Evolutionary conservation across 2,329 filamentous ascomycete genomes (phyloP).

Genomic region (Fusarium nurragi): DNA sequence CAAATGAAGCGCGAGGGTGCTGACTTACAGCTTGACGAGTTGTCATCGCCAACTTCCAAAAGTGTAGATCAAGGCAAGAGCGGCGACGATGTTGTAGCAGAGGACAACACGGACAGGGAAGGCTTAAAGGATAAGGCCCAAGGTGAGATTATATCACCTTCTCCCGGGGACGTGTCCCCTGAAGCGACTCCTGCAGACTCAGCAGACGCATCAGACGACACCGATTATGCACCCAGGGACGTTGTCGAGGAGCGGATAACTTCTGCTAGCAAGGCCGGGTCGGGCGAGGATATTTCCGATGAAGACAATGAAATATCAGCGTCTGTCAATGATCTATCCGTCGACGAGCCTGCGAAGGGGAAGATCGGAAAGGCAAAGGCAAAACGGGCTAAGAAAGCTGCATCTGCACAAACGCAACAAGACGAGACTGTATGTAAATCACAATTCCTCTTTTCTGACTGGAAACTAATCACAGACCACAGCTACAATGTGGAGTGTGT

Average conservation of each 20-base stretch:
- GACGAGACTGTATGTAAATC: slow-evolving; percentile 49
- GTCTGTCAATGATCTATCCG: slow-evolving; percentile 36
- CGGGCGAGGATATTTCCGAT: neutral
- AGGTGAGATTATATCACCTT: neutral
- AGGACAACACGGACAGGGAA: neutral
- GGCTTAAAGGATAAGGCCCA: neutral
- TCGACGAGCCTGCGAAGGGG: slow-evolving; percentile 38
- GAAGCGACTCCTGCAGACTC: slow-evolving; percentile 14
- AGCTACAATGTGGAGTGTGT: slow-evolving; percentile 59
- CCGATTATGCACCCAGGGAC: slow-evolving; percentile 60
- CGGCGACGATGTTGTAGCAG: neutral
- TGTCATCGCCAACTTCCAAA: slow-evolving; percentile 1
- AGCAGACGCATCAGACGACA: slow-evolving; percentile 39
- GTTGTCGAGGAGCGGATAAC: slow-evolving; percentile 55
- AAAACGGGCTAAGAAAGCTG: slow-evolving; percentile 60
- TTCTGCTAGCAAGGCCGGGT: slow-evolving; percentile 11
- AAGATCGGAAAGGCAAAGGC: slow-evolving; percentile 62
- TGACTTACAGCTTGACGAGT: slow-evolving; percentile 60
- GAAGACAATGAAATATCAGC: slow-evolving; percentile 25
- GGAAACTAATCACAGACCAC: slow-evolving; percentile 2
- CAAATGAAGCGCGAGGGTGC: slow-evolving; percentile 86
- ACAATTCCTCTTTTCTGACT: neutral
- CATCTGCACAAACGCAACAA: slow-evolving; percentile 49
- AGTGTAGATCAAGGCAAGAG: neutral
- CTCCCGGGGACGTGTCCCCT: neutral